Evolutionary conservation across 192 early-diverging fungal genomes (phyloP).

Genomic region (Dispira parvispora): DNA sequence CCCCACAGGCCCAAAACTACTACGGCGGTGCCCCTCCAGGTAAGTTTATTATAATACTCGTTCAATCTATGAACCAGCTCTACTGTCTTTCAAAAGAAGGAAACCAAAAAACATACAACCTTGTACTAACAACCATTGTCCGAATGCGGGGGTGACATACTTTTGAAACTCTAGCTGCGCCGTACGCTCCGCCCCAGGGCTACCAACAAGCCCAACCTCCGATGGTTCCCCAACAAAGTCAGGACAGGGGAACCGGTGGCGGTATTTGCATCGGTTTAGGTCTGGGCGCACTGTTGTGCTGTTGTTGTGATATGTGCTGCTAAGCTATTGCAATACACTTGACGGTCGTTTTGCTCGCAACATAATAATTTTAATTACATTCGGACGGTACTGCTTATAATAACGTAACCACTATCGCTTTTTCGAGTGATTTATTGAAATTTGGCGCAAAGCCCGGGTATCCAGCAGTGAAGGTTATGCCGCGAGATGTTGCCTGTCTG

Average conservation of each 20-base stretch:
- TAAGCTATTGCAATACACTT: neutral
- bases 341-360: too few relatives aligned
- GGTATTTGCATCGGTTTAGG: neutral
- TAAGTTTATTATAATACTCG: neutral
- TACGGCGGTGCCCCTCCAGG: neutral
- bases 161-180: neutral
- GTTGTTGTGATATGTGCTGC: slow-evolving; percentile 4
- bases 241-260: neutral
- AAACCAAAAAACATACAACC: too few relatives aligned
- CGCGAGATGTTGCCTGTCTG: too few relatives aligned
- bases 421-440: too few relatives aligned
- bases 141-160: neutral
- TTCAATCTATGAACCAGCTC: neutral
- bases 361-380: too few relatives aligned
- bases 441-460: too few relatives aligned
- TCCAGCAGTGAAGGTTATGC: too few relatives aligned
- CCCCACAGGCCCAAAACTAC: neutral
- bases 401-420: too few relatives aligned
- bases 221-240: neutral
- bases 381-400: too few relatives aligned
- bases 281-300: neutral
- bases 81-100: neutral
- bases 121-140: too few relatives aligned
- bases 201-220: slow-evolving; percentile 1
- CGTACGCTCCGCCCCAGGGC: neutral